Conservation (phyloP, 1,139 yeast genomes). For the Yamadazyma dendronema region DNA sequence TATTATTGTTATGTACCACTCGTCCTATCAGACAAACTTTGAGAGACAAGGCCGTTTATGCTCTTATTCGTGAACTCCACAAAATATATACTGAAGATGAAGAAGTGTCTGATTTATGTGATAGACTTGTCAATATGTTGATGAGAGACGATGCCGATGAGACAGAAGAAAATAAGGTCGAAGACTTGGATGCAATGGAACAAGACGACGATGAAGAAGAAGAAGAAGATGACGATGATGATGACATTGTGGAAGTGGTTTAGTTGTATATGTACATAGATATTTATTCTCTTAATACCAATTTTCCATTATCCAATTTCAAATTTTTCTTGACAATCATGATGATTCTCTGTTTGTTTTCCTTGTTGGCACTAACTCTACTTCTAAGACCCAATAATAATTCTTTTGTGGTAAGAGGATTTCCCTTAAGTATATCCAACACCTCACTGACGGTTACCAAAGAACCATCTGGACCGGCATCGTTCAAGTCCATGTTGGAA, state of each 20-base stretch:
- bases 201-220: conserved; percentile 15
- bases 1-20: conserved; percentile 76
- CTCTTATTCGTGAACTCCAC: conserved; percentile 81
- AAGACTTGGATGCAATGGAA: conserved; percentile 27
- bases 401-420: conserved; percentile 65
- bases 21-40: conserved; percentile 68
- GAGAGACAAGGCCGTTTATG: conserved; percentile 77
- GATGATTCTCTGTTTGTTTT: conserved; percentile 67
- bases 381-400: conserved; percentile 59
- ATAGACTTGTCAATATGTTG: conserved; percentile 76
- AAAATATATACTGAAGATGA: conserved; percentile 61
- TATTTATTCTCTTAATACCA: conserved; percentile 53
- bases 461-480: conserved; percentile 41
- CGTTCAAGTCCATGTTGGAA: conserved; percentile 26
- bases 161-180: conserved; percentile 20
- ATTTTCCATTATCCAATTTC: conserved; percentile 61
- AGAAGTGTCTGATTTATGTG: conserved; percentile 65
- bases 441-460: conserved; percentile 72
- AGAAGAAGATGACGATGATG: conserved; percentile 34
- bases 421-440: conserved; percentile 57
- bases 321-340: conserved; percentile 67
- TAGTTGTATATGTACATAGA: neutral
- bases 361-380: conserved; percentile 66
- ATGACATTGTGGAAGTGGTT: conserved; percentile 45
- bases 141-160: conserved; percentile 82